Evolutionary conservation across 2,329 filamentous ascomycete species (phyloP).

Genomic region (Aquanectria penicillioides): DNA sequence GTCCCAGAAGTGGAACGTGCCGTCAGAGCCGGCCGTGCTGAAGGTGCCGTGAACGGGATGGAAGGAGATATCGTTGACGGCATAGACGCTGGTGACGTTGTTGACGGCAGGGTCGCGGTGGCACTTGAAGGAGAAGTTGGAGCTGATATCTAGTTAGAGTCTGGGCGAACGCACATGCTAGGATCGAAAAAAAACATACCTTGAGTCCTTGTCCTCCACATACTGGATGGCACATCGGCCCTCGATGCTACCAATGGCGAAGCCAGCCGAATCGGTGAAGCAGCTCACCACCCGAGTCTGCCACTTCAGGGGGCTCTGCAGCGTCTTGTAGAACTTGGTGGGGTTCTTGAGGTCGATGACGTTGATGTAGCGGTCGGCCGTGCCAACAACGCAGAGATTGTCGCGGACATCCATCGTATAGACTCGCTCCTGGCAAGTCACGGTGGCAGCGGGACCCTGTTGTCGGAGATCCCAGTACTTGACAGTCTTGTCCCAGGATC

Average conservation of each 20-base stretch:
- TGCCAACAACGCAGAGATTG: constrained; percentile 89
- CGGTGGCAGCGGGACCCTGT: constrained; percentile 70
- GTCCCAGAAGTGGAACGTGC: constrained; percentile 98
- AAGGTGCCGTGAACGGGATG: constrained; percentile 98
- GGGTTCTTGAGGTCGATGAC: constrained; percentile 92
- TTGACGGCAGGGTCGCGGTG: constrained; percentile 83
- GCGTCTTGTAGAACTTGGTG: constrained; percentile 91
- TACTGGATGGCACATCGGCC: constrained; percentile 98
- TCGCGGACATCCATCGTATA: constrained; percentile 94
- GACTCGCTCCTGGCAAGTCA: constrained; percentile 79
- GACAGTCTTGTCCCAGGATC: constrained; percentile 90
- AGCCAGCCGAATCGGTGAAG: constrained; percentile 91
- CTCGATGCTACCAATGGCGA: constrained; percentile 95
- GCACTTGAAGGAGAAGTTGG: constrained; percentile 99
- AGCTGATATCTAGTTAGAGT: constrained; percentile 57
- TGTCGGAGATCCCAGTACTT: constrained; percentile 88
- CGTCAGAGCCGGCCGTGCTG: constrained; percentile 93
- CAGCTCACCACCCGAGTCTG: constrained; percentile 96
- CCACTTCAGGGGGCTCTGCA: constrained; percentile 97
- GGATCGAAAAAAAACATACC: constrained; percentile 54
- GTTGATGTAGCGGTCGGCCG: constrained; percentile 95
- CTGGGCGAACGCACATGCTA: not conserved
- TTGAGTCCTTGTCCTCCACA: constrained; percentile 92
- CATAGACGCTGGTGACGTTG: constrained; percentile 88
- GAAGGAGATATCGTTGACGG: constrained; percentile 97